A percentile compares a stretch with the other conserved stretches of the same genome.
Conservation (phyloP, 257 asterid species). For the Nicotiana tomentosiformis region DNA sequence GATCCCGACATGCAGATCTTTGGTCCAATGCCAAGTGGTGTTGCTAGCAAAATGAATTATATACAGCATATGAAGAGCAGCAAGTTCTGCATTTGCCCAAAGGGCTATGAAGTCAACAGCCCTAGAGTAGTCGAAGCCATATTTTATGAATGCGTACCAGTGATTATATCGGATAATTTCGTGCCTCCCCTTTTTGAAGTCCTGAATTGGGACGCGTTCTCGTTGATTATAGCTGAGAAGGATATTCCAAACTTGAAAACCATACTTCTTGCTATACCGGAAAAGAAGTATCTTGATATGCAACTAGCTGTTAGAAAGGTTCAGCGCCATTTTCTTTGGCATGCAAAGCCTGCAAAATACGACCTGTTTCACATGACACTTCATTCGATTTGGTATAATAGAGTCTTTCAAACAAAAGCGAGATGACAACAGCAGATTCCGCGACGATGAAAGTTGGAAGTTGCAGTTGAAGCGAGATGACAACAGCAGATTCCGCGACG, state of each 20-base stretch:
- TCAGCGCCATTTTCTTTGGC: conserved; percentile 87
- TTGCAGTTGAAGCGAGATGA: conserved; percentile 31
- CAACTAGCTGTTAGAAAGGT: conserved; percentile 59
- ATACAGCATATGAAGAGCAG: conserved; percentile 81
- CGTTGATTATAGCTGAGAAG: conserved; percentile 64
- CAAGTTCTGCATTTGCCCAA: conserved; percentile 83
- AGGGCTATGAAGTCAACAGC: conserved; percentile 90
- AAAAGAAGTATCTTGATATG: conserved; percentile 55
- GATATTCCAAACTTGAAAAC: conserved; percentile 54
- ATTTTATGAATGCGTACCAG: conserved; percentile 86
- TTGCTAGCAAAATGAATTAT: conserved; percentile 81
- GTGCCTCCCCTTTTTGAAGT: conserved; percentile 91
- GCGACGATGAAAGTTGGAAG: background rate
- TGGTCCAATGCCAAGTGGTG: conserved; percentile 78
- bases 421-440: conserved; percentile 25
- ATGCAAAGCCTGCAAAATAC: conserved; percentile 58
- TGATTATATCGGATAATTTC: conserved; percentile 77
- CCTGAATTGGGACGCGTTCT: conserved; percentile 66
- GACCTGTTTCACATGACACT: conserved; percentile 95
- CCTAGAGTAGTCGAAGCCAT: conserved; percentile 87
- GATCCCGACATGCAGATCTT: conserved; percentile 68
- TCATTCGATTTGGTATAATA: conserved; percentile 85
- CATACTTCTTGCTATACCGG: conserved; percentile 54
- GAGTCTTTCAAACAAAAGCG: conserved; percentile 68
- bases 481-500: background rate